Base-by-base conservation (phyloP, 2,329 filamentous ascomycete genomes). In the Fusarium newnesense region DNA sequence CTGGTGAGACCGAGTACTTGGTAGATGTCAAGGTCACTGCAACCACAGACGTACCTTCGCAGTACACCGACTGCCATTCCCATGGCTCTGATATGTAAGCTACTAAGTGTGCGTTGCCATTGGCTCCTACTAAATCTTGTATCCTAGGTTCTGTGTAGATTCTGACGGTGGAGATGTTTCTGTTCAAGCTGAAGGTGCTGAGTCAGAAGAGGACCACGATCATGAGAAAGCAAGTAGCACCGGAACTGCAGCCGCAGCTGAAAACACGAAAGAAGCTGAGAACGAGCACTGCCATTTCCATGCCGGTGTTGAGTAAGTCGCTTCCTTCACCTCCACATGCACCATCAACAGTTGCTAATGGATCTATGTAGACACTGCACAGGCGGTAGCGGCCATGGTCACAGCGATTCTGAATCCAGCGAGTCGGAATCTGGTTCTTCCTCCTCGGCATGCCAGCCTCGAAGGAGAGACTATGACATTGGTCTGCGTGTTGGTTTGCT, bases 211-310 rank as follows among this genome's bases (percentile, higher is more conserved):
- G 16, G 59, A 59, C 28, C 75, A 76, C 28, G 59, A 57, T 11
- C 59, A 65, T 37, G 58, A 56, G 46, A 62, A 77, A 64, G 73
- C 61, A 40, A 52, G 52, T 24, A 26, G 44, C 30, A 62, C 53
- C 26, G 36, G 42, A 32, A 37, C 65, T 28, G 46, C 39, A 42
- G 56, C 65, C 37, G 46, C 63, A 11, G 36, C 40, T 13, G 53
- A 60, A 37, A 44, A 67, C 15, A 39, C 73, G 2, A 56, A 60
- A 53, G 60, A 53, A 56, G 60, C 67, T 19, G 67, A 54, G 19
- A 74, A 81, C n/a, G 75, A 85, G 71, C 85, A 88, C 75, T 94
- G 92, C 74, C 93, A 95, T 77, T 93, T 92, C 80, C 92, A 95
- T 75, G 92, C 92, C 15, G 92, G 92, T 42, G 90, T 94, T 28